These are phyloP conservation scores for Silene coronaria DNA, from an alignment of 179 eudicot genomes.

Conservation along the genomic window DNA sequence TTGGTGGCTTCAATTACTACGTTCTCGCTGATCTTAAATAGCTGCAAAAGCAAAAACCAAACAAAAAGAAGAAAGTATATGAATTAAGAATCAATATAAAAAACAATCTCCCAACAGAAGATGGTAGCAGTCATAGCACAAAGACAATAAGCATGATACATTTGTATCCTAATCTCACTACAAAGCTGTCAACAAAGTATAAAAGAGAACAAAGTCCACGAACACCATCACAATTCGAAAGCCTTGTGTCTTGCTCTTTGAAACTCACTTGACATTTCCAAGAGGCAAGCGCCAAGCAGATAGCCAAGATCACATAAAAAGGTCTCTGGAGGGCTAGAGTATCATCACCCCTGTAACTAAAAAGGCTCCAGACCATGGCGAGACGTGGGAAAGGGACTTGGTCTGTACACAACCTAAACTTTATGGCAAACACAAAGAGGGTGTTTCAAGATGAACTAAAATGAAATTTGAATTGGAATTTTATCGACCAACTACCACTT, in stretches of 20 bases:
- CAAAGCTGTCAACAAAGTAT: neutral
- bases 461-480: neutral
- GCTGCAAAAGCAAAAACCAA: slow-evolving; percentile 51
- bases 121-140: neutral
- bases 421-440: neutral
- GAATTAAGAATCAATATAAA: too few relatives aligned
- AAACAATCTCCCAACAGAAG: neutral
- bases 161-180: too few relatives aligned
- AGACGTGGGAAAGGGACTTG: neutral
- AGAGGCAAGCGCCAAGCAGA: neutral
- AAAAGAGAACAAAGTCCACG: neutral
- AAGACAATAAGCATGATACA: neutral
- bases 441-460: neutral
- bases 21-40: slow-evolving; percentile 83
- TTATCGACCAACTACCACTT: neutral
- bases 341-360: neutral
- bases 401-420: neutral
- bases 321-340: neutral
- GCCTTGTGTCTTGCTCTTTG: neutral
- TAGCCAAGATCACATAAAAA: neutral
- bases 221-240: neutral
- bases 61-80: neutral
- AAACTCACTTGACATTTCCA: neutral
- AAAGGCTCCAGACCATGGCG: neutral
- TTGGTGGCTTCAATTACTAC: slow-evolving; percentile 80